phyloP scores from a whole-genome alignment of 371 early-diverging fungal genomes.

The Haplosporangium sp. region DNA sequence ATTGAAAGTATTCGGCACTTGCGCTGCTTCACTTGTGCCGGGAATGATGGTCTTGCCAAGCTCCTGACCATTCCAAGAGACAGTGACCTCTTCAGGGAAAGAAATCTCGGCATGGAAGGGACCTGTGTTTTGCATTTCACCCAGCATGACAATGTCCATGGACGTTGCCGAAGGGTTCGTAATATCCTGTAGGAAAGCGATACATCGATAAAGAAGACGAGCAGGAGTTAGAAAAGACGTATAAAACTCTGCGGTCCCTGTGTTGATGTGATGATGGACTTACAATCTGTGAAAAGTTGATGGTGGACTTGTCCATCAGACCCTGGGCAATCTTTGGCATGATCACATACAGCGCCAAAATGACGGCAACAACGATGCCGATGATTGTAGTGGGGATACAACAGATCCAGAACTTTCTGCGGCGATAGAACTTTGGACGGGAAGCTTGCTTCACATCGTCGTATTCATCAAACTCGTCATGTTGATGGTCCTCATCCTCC shows the following conservation, averaged over 20 bases:
- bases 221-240: too few relatives aligned
- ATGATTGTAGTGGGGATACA: conserved; percentile 59
- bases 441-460: conserved; percentile 14
- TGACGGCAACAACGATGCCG: conserved; percentile 58
- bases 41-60: conserved; percentile 66
- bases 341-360: conserved; percentile 58
- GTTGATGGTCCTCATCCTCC: conserved; percentile 9
- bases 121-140: conserved; percentile 66
- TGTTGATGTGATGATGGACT: too few relatives aligned
- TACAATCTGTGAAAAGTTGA: conserved; percentile 56
- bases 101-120: conserved; percentile 65
- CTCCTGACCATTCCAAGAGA: conserved; percentile 62
- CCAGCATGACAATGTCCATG: conserved; percentile 62
- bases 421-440: conserved; percentile 52
- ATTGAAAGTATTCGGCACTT: too few relatives aligned
- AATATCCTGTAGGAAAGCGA: conserved; percentile 14
- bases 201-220: too few relatives aligned
- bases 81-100: conserved; percentile 63
- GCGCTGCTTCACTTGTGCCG: conserved; percentile 42
- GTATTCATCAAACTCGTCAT: conserved; percentile 27
- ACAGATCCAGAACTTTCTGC: conserved; percentile 64
- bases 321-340: conserved; percentile 67
- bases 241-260: too few relatives aligned
- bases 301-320: conserved; percentile 58
- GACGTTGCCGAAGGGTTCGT: conserved; percentile 26